Base-by-base conservation (phyloP, 805 yeast genomes). In the Kodamaea leandrae region DNA sequence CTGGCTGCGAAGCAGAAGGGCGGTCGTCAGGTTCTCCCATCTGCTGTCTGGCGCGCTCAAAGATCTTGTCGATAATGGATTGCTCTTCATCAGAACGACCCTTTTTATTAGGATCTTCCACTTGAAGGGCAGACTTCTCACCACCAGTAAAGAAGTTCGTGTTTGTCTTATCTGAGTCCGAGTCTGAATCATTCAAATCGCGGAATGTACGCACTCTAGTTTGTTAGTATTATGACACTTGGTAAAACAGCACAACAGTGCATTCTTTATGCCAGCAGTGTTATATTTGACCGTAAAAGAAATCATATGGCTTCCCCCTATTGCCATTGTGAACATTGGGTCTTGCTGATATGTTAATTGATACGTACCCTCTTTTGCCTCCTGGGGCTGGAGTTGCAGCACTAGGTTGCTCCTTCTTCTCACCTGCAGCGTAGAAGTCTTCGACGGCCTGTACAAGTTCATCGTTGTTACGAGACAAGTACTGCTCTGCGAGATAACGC, bases 101-200 rank as follows among this genome's bases (percentile, higher is more conserved):
- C 43, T 68, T 61, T 42, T 64, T 64, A 48, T 71, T 71, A 17
- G 93, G 93, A 54, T 85, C 85, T 51, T 86, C 87, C 15, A 86
- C 90, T 58, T 83, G 85, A 48, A 86, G 66, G 4, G 81, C 93
- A 1, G 90, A 83, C 43, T 86, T 85, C 58, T 84, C 90, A 17
- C 76, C 87, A 12, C 82, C 82, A 1, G 86, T 82, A 61, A 77
- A 81, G 45, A 80, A 76, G 52, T 80, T 78, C 21, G 60, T 61
- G 39, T 63, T 57, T 43, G 82, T 76, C 27, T 72, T 74, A 43
- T 77, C 82, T 46, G 76, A 80, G n/a, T 69, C 77, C 6, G 69
- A 75, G 32, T 66, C 77, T 13, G 66, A 68, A 8, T 66, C 75
- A 33, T 66, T 62, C 48, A 69, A 60, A 47, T 69, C 74, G 37